Evolutionary conservation across 73 alveolate genomes (phyloP).

Genomic region (Breviolum minutum): DNA sequence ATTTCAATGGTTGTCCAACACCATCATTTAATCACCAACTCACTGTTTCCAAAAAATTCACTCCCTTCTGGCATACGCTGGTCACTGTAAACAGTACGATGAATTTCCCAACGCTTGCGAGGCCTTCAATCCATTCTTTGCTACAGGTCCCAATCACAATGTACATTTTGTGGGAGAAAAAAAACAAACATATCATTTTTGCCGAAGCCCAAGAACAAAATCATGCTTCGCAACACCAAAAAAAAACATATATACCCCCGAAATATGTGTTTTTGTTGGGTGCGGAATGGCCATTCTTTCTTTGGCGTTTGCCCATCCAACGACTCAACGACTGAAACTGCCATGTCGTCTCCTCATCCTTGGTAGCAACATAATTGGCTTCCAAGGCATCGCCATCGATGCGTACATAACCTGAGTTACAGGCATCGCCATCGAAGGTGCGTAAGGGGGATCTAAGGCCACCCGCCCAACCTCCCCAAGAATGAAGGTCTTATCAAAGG

Average conservation of each 20-base stretch:
- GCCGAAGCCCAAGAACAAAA: too few relatives aligned
- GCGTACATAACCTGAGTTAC: constrained; percentile 53
- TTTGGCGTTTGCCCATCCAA: neutral
- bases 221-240: neutral
- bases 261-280: neutral
- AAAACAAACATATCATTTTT: too few relatives aligned
- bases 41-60: too few relatives aligned
- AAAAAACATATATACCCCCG: neutral
- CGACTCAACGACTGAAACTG: neutral
- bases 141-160: too few relatives aligned
- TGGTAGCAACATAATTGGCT: constrained; percentile 54
- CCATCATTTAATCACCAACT: too few relatives aligned
- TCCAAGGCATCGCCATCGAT: constrained; percentile 28
- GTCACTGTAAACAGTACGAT: too few relatives aligned
- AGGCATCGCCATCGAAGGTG: too few relatives aligned
- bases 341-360: constrained; percentile 15
- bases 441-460: neutral
- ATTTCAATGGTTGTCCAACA: too few relatives aligned
- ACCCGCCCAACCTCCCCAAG: neutral
- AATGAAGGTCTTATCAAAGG: neutral
- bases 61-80: too few relatives aligned
- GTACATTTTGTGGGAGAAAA: too few relatives aligned
- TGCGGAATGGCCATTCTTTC: neutral
- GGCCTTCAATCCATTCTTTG: too few relatives aligned
- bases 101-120: too few relatives aligned